Percentiles rank a stretch among this genome's conserved stretches.
Conservation (phyloP, 2,329 filamentous ascomycete genomes). For the Amphichorda felina region DNA sequence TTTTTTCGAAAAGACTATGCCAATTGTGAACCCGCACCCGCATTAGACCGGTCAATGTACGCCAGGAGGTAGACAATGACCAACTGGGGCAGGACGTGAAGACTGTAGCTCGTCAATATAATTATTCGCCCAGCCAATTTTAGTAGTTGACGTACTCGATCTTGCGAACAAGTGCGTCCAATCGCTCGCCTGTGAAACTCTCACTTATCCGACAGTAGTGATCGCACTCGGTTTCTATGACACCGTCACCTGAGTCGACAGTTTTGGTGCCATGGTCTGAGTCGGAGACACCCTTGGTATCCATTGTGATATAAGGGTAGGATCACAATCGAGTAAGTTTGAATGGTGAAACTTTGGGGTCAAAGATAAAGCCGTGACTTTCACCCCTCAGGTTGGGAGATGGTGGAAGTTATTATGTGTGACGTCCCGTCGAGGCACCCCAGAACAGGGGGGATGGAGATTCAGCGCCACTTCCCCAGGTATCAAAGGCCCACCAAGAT, state of each 20-base stretch:
- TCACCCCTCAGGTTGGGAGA: too few relatives aligned
- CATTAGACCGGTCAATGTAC: slow-evolving; percentile 44
- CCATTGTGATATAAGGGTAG: not conserved
- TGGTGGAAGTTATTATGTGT: too few relatives aligned
- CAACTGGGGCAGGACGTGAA: slow-evolving; percentile 35
- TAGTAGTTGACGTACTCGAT: not conserved
- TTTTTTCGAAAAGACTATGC: not conserved
- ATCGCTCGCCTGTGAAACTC: not conserved
- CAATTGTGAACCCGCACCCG: slow-evolving; percentile 17
- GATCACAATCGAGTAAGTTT: too few relatives aligned
- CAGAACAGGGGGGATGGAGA: too few relatives aligned
- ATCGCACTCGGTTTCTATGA: not conserved
- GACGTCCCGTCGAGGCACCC: too few relatives aligned
- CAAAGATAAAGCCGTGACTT: too few relatives aligned
- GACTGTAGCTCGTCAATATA: not conserved
- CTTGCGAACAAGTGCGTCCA: not conserved
- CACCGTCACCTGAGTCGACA: not conserved
- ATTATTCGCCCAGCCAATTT: not conserved
- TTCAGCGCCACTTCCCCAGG: too few relatives aligned
- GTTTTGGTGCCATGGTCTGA: not conserved
- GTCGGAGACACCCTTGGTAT: not conserved
- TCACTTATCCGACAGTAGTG: slow-evolving; percentile 1
- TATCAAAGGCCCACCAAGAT: too few relatives aligned
- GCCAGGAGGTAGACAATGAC: slow-evolving; percentile 41
- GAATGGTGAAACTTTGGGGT: too few relatives aligned